Base-by-base conservation (phyloP, 1,284 basidiomycete species). In the Pyrrhoderma lamaoense region DNA sequence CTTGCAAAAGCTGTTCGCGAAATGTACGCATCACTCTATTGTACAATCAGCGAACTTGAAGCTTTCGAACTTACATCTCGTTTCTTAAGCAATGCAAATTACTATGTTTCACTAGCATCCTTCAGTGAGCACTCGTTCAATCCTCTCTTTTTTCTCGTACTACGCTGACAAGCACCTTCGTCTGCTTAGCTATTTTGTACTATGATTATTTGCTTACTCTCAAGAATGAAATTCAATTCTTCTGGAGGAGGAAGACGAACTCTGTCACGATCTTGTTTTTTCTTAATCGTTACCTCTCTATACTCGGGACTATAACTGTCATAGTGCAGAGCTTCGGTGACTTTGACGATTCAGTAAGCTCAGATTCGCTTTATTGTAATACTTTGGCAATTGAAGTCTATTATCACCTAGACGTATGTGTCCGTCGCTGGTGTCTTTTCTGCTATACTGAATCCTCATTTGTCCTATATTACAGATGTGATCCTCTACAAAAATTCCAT, bases 151-250 rank as follows among this genome's bases (percentile, higher is more conserved):
- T 21, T 9, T 27, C 16, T 5, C 31, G 18, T 14, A 16, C 8
- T 23, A 31, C 27, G 11, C 27, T 31, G 27, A 31, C 27, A 5
- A 31, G 27, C 27, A 5, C 11, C 11, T 5, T 5, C 11, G 5
- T 11, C 11, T 31, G 5, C 27, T 31, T 11, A 56, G 54, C 51
- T 13, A 46, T 56, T 42, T 14, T 56, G 14, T 56, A 56, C 45
- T 52, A 56, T 43, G 54, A 56, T 42, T 56, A 52, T 36, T 18
- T 52, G 4, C 18, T 56, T 34, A 56, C 51, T 11, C 38, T 56
- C 23, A 14, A 27, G 25, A 47, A 52, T 23, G 54, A 56, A 23
- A 18, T 52, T 8, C 54, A 23, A 8, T 52, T 52, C 23, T 56
- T 56, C 42, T 56, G 54, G 54, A n/a, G 54, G 0, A 36, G 53